These are phyloP conservation scores for Paradendryphiella salina DNA, from an alignment of 2,329 filamentous ascomycete genomes.

Conservation along the genomic window DNA sequence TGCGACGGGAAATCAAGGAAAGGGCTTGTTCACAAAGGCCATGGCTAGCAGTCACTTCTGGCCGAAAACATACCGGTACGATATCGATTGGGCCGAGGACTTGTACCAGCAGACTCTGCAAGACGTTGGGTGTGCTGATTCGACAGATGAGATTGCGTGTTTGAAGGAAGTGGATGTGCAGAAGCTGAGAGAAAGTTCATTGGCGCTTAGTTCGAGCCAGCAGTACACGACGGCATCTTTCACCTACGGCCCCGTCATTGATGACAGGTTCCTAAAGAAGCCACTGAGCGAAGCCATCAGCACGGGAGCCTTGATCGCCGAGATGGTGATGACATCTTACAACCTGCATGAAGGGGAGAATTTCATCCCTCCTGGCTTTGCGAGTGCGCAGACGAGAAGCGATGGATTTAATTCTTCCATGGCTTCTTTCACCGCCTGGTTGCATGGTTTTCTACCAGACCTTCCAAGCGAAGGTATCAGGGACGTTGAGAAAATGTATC, in stretches of 20 bases:
- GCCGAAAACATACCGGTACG: conserved; percentile 61
- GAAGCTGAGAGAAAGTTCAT: conserved; percentile 56
- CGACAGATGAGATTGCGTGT: conserved; percentile 55
- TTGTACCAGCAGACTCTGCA: conserved; percentile 55
- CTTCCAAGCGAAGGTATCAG: conserved; percentile 50
- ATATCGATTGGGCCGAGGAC: conserved; percentile 56
- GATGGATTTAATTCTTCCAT: conserved; percentile 56
- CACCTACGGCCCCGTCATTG: conserved; percentile 65
- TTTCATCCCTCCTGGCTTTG: conserved; percentile 59
- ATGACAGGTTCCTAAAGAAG: conserved; percentile 56
- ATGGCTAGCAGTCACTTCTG: conserved; percentile 61
- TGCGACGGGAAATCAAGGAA: conserved; percentile 51
- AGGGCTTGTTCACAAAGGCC: conserved; percentile 55
- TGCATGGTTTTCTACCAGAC: conserved; percentile 58
- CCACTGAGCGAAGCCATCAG: conserved; percentile 53
- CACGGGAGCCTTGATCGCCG: conserved; percentile 49
- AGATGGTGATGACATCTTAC: conserved; percentile 59
- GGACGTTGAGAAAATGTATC: conserved; percentile 54
- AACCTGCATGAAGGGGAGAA: conserved; percentile 67
- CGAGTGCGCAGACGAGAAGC: conserved; percentile 34
- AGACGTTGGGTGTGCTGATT: conserved; percentile 52
- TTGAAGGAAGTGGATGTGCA: conserved; percentile 60
- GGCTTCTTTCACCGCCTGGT: conserved; percentile 58
- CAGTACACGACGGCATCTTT: conserved; percentile 61
- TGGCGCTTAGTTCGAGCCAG: conserved; percentile 54